Percentiles rank a stretch among this genome's conserved stretches.
These are phyloP conservation scores for Talaromyces funiculosus DNA, from an alignment of 2,329 filamentous ascomycete species.

Conservation along the genomic window DNA sequence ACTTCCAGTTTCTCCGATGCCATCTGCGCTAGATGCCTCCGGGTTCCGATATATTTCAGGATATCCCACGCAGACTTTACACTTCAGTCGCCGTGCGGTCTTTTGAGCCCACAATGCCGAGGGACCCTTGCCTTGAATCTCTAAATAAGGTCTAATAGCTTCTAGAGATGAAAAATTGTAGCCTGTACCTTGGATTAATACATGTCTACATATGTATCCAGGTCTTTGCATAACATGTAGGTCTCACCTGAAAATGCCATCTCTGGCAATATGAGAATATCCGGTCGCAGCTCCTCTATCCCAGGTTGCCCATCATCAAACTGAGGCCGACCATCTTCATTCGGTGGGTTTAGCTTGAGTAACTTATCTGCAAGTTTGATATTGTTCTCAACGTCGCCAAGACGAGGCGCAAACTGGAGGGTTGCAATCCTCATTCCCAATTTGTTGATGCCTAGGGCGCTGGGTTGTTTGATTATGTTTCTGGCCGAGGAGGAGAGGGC, in stretches of 20 bases:
- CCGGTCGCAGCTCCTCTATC: constrained; percentile 34
- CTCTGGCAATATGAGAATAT: constrained; percentile 58
- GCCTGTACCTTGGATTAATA: constrained; percentile 33
- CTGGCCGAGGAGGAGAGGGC: background rate
- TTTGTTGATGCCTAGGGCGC: background rate
- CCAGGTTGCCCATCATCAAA: constrained; percentile 11
- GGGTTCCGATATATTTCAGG: constrained; percentile 44
- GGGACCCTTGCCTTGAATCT: constrained; percentile 51
- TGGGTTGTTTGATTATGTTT: background rate
- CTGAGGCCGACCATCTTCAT: background rate
- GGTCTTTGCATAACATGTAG: background rate
- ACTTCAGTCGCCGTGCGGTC: constrained; percentile 50
- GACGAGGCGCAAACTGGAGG: constrained; percentile 40
- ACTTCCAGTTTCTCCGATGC: background rate
- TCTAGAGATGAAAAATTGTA: constrained; percentile 59
- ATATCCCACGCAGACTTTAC: constrained; percentile 60
- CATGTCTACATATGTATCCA: too few species aligned
- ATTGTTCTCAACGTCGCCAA: constrained; percentile 43
- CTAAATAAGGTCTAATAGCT: constrained; percentile 54
- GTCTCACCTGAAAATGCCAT: constrained; percentile 54
- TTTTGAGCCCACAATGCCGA: constrained; percentile 54
- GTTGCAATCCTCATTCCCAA: constrained; percentile 43
- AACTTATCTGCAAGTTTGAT: constrained; percentile 40
- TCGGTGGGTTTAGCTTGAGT: constrained; percentile 24
- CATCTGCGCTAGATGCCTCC: background rate